These are phyloP conservation scores for Fistulifera pelliculosa DNA, from an alignment of 108 stramenopile species.

Conservation along the genomic window DNA sequence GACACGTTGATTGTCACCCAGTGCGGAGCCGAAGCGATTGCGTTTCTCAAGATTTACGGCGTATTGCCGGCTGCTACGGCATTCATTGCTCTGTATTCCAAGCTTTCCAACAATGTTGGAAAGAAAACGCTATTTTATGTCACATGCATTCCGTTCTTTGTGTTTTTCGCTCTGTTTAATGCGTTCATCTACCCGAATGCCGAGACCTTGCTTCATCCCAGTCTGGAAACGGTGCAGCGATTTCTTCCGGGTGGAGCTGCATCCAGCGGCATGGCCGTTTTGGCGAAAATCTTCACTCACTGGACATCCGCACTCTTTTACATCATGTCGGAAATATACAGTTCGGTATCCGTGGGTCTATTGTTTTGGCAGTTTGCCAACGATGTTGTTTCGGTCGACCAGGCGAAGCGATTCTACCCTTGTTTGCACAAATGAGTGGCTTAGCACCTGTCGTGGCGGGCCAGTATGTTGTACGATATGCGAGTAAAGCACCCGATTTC, in stretches of 20 bases:
- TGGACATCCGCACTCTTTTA: conserved; percentile 93
- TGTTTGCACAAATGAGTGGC: conserved; percentile 93
- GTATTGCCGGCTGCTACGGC: conserved; percentile 72
- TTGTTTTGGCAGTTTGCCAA: conserved; percentile 98
- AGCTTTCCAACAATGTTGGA: conserved; percentile 70
- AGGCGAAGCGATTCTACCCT: conserved; percentile 91
- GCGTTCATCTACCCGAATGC: conserved; percentile 81
- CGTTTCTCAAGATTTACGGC: conserved; percentile 87
- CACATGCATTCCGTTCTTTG: conserved; percentile 90
- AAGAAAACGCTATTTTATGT: conserved; percentile 83
- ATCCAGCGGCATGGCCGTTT: conserved; percentile 55
- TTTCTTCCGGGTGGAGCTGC: conserved; percentile 23
- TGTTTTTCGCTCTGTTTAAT: conserved; percentile 83
- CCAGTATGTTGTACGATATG: conserved; percentile 78
- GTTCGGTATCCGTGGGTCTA: conserved; percentile 90
- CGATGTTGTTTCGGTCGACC: conserved; percentile 83
- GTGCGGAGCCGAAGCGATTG: conserved; percentile 96
- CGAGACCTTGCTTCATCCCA: conserved; percentile 60
- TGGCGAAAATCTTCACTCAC: conserved; percentile 77
- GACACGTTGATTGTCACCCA: conserved; percentile 94
- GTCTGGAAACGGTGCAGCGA: conserved; percentile 42
- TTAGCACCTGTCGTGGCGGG: conserved; percentile 85
- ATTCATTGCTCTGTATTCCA: conserved; percentile 84
- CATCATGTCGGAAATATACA: conserved; percentile 89
- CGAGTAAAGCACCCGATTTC: conserved; percentile 69